Conservation (phyloP, 768 basidiomycete species). For the Lyophyllum decastes region DNA sequence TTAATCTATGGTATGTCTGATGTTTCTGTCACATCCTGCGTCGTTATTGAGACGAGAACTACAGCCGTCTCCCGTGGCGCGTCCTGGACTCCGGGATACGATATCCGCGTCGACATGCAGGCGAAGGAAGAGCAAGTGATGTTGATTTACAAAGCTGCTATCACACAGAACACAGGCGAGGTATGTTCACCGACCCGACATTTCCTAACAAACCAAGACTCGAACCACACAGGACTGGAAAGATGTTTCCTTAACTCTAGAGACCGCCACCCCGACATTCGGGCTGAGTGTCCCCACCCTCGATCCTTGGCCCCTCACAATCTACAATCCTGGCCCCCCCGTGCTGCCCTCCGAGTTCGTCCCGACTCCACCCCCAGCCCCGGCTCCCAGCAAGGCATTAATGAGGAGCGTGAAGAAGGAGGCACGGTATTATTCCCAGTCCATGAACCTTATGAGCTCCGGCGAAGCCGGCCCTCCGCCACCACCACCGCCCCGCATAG, state of each 20-base stretch:
- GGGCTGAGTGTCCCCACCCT: conserved; percentile 36
- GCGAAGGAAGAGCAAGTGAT: conserved; percentile 30
- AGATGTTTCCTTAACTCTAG: conserved; percentile 28
- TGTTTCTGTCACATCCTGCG: conserved; percentile 21
- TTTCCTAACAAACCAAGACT: too few species aligned
- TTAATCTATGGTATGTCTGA: conserved; percentile 37
- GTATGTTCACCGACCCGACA: conserved; percentile 15
- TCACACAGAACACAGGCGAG: conserved; percentile 42
- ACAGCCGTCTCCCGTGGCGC: conserved; percentile 26
- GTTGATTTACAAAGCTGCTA: conserved; percentile 39
- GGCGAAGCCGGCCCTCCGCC: too few species aligned
- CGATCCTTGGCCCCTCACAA: conserved; percentile 34
- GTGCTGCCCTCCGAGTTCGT: background rate
- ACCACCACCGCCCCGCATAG: too few species aligned
- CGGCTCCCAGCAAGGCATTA: too few species aligned
- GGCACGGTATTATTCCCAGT: too few species aligned
- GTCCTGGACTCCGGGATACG: conserved; percentile 35
- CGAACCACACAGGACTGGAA: conserved; percentile 11
- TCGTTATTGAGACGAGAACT: conserved; percentile 2
- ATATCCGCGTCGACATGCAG: conserved; percentile 37
- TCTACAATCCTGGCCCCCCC: too few species aligned
- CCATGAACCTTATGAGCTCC: too few species aligned
- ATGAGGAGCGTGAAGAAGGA: too few species aligned
- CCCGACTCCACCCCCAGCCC: background rate
- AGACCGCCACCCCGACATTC: conserved; percentile 42